Base-by-base conservation (phyloP, 768 basidiomycete genomes). In the Aureoboletus auriporus region DNA sequence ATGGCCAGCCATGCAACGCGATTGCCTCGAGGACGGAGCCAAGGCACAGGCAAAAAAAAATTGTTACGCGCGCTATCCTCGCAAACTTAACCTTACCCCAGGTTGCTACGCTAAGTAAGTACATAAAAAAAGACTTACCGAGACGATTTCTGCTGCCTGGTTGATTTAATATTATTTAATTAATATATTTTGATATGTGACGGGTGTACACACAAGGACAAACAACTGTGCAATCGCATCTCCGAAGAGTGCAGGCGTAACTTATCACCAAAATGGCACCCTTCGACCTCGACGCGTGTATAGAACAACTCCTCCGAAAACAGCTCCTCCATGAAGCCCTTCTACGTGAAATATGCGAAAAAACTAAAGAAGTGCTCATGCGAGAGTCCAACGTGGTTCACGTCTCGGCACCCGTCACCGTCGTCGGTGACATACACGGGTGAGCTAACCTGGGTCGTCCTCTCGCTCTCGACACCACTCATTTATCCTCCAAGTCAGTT, bases 351-450 rank as follows among this genome's bases (percentile, higher is more conserved):
- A 97, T 99, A 79, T 98, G 96, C 76, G 95, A 96, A 64, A 98
- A 98, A 73, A 96, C 95, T 13, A 99, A 98, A 66, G 96, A 99
- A 66, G 92, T 99, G 0, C 84, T 99, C 49, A 98, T 98, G 96
- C 77, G 93, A 53, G 96, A 99, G 73, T 93, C 89, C 50, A 99
- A 99, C 62, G 96, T 99, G 49, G 93, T 98, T 7, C 96, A 98
- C 62, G 88, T 99, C 57, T 87, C 83, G 54, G 89, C 95, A 5
- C 96, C 96, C 16, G 93, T 98, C 31, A 99, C 96, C 1, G 96
- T 99, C 27, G 96, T 98, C 34, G 96, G 96, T 44, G 96, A 99
- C 67, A 98, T 99, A 42, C 96, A 99, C 66, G 96, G 93, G 93
- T 96, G 72, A 78, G 89, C 73, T 39, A 62, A 58, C 52, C 33